Conservation (phyloP, 768 basidiomycete species). For the Boletales sp. region DNA sequence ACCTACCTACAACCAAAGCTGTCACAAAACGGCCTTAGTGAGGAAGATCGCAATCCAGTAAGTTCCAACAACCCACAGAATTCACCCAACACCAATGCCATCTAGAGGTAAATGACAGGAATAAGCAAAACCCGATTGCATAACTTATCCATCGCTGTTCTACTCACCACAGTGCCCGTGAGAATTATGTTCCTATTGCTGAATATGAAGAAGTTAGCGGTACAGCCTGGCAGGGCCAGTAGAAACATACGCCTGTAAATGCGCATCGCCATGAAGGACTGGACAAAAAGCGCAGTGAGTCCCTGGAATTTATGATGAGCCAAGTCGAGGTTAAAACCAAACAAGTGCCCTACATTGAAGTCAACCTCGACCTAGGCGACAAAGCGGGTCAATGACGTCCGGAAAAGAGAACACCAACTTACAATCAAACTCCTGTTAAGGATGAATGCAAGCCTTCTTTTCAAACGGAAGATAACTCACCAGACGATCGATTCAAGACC, state of each 20-base stretch:
- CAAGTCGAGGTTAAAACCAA: neutral
- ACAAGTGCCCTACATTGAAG: slow-evolving; percentile 40
- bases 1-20: slow-evolving; percentile 37
- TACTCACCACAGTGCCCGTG: slow-evolving; percentile 34
- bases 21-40: slow-evolving; percentile 9
- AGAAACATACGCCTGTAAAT: slow-evolving; percentile 45
- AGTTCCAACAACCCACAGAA: slow-evolving; percentile 28
- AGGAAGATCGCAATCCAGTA: too few relatives aligned
- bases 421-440: slow-evolving; percentile 25
- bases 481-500: slow-evolving; percentile 40
- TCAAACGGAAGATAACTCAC: slow-evolving; percentile 26
- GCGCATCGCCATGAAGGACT: slow-evolving; percentile 53
- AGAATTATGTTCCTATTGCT: slow-evolving; percentile 48
- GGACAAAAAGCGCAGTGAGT: slow-evolving; percentile 53
- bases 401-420: neutral
- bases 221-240: neutral
- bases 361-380: slow-evolving; percentile 45
- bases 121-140: neutral
- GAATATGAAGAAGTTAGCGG: slow-evolving; percentile 32
- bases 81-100: slow-evolving; percentile 39
- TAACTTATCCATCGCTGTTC: neutral
- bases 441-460: neutral
- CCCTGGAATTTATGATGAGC: slow-evolving; percentile 21
- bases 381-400: slow-evolving; percentile 2
- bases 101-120: slow-evolving; percentile 4